A percentile compares a stretch with the other conserved stretches of the same genome.
phyloP scores from a whole-genome alignment of 805 yeast genomes.

The Pichia pseudocactophila region DNA sequence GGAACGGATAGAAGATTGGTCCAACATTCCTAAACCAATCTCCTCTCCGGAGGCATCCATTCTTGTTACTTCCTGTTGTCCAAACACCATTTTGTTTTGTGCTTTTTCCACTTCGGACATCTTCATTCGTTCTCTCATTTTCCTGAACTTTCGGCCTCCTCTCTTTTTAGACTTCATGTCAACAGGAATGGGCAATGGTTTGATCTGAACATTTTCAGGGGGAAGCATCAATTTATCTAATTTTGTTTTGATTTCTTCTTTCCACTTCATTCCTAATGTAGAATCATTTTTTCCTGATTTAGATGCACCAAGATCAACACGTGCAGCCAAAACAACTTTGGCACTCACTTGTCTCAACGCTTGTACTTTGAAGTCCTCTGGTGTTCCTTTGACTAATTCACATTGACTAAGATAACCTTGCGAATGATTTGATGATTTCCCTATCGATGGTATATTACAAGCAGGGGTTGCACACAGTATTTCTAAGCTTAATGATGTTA shows the following conservation, averaged over 20 bases:
- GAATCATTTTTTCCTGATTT: conserved; percentile 29
- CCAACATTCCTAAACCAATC: conserved; percentile 71
- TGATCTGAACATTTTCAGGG: conserved; percentile 59
- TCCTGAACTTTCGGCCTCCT: conserved; percentile 76
- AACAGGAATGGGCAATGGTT: conserved; percentile 64
- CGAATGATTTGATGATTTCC: conserved; percentile 37
- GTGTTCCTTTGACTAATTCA: conserved; percentile 49
- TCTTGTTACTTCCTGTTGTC: conserved; percentile 55
- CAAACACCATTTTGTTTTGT: conserved; percentile 80
- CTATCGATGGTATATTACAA: conserved; percentile 76
- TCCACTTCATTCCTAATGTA: conserved; percentile 48
- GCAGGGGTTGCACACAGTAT: conserved; percentile 66
- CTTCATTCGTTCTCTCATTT: conserved; percentile 71
- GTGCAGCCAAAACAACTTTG: conserved; percentile 71
- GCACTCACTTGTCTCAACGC: conserved; percentile 75
- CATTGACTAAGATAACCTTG: conserved; percentile 58
- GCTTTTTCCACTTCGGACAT: conserved; percentile 75
- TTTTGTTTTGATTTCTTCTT: conserved; percentile 49
- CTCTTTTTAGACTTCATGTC: conserved; percentile 74
- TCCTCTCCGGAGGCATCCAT: conserved; percentile 70
- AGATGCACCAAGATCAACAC: conserved; percentile 45
- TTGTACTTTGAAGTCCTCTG: conserved; percentile 51
- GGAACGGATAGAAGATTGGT: conserved; percentile 19
- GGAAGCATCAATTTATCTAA: conserved; percentile 69
- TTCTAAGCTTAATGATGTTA: conserved; percentile 62